Evolutionary conservation across 495 filamentous ascomycete genomes (phyloP).

Genomic region (Aspergillus nidulans): DNA sequence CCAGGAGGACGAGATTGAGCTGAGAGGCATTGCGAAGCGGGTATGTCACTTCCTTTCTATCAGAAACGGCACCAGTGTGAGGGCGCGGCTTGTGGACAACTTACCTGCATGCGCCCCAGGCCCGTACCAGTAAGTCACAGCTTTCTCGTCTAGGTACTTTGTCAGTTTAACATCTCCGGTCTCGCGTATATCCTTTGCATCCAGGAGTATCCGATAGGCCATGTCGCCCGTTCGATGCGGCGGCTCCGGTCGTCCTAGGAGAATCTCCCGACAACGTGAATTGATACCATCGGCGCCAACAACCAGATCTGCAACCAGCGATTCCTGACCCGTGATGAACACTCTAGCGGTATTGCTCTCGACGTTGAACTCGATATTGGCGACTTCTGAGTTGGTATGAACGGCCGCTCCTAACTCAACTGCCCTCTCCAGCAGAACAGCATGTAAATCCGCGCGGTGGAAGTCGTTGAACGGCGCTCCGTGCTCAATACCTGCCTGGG

Average conservation of each 20-base stretch:
- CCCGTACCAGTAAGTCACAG: conserved; percentile 67
- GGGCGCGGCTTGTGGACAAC: neutral
- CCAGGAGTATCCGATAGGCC: conserved; percentile 60
- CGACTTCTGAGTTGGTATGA: conserved; percentile 37
- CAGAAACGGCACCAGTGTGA: too few species aligned
- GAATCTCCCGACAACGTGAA: conserved; percentile 37
- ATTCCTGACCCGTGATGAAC: conserved; percentile 17
- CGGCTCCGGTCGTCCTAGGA: conserved; percentile 30
- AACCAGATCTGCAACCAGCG: conserved; percentile 48
- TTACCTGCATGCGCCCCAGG: conserved; percentile 51
- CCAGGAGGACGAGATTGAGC: conserved; percentile 63
- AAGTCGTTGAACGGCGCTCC: conserved; percentile 53
- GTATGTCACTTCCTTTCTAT: conserved; percentile 47
- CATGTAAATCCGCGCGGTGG: conserved; percentile 53
- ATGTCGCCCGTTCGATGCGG: conserved; percentile 61
- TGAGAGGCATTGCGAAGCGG: conserved; percentile 51
- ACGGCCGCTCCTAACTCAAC: conserved; percentile 46
- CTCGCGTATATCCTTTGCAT: conserved; percentile 31
- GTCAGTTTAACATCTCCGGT: conserved; percentile 38
- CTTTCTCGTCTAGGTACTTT: conserved; percentile 46
- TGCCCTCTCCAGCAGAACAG: conserved; percentile 45
- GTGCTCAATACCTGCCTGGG: conserved; percentile 31
- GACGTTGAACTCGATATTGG: conserved; percentile 28
- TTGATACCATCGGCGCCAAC: conserved; percentile 54
- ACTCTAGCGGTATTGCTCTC: conserved; percentile 13